phyloP scores from a whole-genome alignment of 768 basidiomycete species.

The Wakefieldia striispora region DNA sequence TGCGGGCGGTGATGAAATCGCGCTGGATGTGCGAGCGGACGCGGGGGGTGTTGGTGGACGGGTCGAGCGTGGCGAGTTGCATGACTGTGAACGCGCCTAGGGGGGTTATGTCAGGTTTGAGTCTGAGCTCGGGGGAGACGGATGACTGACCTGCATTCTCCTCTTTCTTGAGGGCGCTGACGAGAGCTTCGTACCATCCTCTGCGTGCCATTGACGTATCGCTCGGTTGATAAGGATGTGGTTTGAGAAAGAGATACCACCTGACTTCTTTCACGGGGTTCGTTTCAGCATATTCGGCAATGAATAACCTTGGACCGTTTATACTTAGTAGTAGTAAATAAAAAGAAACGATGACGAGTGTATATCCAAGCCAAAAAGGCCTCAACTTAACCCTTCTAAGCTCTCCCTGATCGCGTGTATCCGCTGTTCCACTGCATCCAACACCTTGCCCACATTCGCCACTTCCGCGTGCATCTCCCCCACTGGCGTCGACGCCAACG shows the following conservation, averaged over 20 bases:
- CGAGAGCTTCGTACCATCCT: constrained; percentile 48
- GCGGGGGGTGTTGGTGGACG: constrained; percentile 41
- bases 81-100: constrained; percentile 38
- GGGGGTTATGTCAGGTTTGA: too few relatives aligned
- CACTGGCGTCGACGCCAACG: constrained; percentile 18
- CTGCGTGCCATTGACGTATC: constrained; percentile 18
- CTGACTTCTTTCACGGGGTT: too few relatives aligned
- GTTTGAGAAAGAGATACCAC: too few relatives aligned
- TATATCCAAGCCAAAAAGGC: too few relatives aligned
- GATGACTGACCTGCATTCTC: constrained; percentile 35
- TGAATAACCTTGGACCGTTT: too few relatives aligned
- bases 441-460: constrained; percentile 41
- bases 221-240: too few relatives aligned
- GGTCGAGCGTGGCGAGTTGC: constrained; percentile 43
- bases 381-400: constrained; percentile 34
- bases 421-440: constrained; percentile 61
- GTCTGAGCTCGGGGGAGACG: too few relatives aligned
- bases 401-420: constrained; percentile 47
- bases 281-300: too few relatives aligned
- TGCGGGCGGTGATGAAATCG: constrained; percentile 46
- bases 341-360: too few relatives aligned
- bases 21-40: constrained; percentile 70
- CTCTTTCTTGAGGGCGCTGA: constrained; percentile 37
- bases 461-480: constrained; percentile 48
- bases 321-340: too few relatives aligned